Percentiles rank a stretch among this genome's conserved stretches.
Conservation (phyloP, 495 filamentous ascomycete genomes). For the Talaromyces wortmannii region DNA sequence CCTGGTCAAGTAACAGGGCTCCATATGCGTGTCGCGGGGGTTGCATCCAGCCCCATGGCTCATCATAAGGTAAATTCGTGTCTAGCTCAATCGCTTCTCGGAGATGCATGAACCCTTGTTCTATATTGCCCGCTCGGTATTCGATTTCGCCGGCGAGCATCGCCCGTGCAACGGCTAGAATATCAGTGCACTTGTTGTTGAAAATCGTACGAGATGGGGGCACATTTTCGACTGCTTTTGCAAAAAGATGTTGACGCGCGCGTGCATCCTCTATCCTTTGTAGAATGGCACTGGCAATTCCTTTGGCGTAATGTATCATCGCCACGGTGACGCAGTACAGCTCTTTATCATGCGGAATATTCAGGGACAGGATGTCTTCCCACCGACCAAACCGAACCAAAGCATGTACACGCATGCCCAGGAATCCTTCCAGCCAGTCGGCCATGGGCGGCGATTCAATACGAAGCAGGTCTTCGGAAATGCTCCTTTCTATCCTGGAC, state of each 20-base stretch:
- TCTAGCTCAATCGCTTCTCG: constrained; percentile 44
- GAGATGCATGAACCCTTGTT: constrained; percentile 48
- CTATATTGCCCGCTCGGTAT: constrained; percentile 51
- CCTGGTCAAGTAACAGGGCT: constrained; percentile 57
- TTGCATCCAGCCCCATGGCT: constrained; percentile 69
- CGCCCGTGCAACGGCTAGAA: constrained; percentile 48
- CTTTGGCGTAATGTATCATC: constrained; percentile 59
- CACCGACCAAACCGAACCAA: constrained; percentile 61
- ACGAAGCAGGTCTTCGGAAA: constrained; percentile 54
- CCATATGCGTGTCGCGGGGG: constrained; percentile 60
- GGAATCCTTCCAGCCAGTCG: constrained; percentile 63
- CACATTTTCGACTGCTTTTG: constrained; percentile 34
- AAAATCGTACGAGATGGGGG: constrained; percentile 50
- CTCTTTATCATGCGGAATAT: constrained; percentile 38
- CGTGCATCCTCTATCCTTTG: constrained; percentile 40
- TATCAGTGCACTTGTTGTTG: constrained; percentile 56
- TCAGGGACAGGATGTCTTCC: constrained; percentile 46
- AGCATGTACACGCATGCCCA: constrained; percentile 55
- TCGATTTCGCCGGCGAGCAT: constrained; percentile 67
- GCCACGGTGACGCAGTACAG: constrained; percentile 60
- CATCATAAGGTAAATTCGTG: constrained; percentile 53
- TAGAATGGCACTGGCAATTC: constrained; percentile 52
- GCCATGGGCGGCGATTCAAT: constrained; percentile 62
- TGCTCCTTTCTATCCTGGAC: constrained; percentile 37
- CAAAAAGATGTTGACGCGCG: constrained; percentile 36